These are phyloP conservation scores for Cystofilobasidium capitatum DNA, from an alignment of 768 basidiomycete genomes.

Conservation along the genomic window DNA sequence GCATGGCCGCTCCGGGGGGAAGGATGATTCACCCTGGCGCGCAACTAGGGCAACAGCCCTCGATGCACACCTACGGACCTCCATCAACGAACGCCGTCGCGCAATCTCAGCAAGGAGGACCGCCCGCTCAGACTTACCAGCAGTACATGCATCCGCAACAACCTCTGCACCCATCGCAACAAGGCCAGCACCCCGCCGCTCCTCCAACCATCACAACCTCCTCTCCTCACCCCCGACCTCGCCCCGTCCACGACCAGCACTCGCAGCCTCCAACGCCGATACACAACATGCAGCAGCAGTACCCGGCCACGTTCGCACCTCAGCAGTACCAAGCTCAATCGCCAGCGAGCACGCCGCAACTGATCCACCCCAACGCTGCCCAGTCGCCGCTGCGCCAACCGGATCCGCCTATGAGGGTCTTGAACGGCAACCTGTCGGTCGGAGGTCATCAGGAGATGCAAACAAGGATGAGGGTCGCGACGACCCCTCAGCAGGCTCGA, in stretches of 20 bases:
- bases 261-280: not conserved
- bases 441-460: not conserved
- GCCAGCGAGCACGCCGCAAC: not conserved
- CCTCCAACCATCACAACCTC: slow-evolving; percentile 1
- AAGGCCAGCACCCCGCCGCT: not conserved
- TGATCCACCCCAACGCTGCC: not conserved
- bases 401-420: not conserved
- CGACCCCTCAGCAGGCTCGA: not conserved
- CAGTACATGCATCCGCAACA: not conserved
- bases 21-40: not conserved
- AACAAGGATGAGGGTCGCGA: not conserved
- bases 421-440: not conserved
- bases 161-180: not conserved
- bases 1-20: not conserved
- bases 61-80: not conserved
- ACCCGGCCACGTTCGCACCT: not conserved
- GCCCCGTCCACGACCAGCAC: not conserved
- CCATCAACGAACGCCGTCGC: not conserved
- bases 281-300: not conserved
- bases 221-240: not conserved
- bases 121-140: not conserved
- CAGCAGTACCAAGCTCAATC: not conserved
- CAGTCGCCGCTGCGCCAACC: not conserved
- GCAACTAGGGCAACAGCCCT: not conserved
- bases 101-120: not conserved